phyloP scores from a whole-genome alignment of 179 eudicot genomes.

The Beta macrorhiza region DNA sequence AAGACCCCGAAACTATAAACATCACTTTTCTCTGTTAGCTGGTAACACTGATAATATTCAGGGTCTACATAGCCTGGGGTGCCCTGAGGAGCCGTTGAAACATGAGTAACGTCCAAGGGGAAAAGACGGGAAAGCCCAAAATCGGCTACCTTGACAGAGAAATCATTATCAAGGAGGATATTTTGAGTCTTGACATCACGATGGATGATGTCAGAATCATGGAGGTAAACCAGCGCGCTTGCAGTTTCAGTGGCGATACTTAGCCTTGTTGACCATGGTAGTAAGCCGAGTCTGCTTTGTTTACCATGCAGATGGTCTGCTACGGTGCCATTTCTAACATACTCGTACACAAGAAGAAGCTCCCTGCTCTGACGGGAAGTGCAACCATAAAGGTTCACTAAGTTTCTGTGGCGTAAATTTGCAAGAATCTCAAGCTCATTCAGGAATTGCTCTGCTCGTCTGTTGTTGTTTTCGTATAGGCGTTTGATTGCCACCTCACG shows the following conservation, averaged over 20 bases:
- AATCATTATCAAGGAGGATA: conserved; percentile 29
- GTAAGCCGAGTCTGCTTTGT: background rate
- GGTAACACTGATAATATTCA: conserved; percentile 36
- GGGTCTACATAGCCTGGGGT: conserved; percentile 41
- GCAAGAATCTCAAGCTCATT: conserved; percentile 40
- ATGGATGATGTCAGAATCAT: conserved; percentile 32
- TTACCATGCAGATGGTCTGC: conserved; percentile 40
- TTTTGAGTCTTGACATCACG: conserved; percentile 39
- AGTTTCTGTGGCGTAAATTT: conserved; percentile 32
- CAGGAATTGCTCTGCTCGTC: conserved; percentile 31
- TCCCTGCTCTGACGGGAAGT: conserved; percentile 35
- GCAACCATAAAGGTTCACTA: conserved; percentile 37
- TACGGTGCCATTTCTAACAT: conserved; percentile 34
- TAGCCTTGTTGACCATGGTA: conserved; percentile 28
- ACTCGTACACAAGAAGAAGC: conserved; percentile 37
- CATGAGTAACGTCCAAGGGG: conserved; percentile 36
- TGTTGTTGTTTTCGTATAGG: conserved; percentile 35
- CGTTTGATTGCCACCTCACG: conserved; percentile 40
- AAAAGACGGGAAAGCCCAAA: conserved; percentile 36
- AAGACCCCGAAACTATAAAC: conserved; percentile 36
- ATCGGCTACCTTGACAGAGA: conserved; percentile 38
- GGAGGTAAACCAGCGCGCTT: conserved; percentile 30
- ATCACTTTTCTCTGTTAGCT: conserved; percentile 35
- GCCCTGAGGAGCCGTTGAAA: conserved; percentile 38
- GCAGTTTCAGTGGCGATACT: conserved; percentile 32